Percentiles rank a stretch among this genome's conserved stretches.
These are phyloP conservation scores for Fusarium temperatum DNA, from an alignment of 2,329 filamentous ascomycete species.

Conservation along the genomic window DNA sequence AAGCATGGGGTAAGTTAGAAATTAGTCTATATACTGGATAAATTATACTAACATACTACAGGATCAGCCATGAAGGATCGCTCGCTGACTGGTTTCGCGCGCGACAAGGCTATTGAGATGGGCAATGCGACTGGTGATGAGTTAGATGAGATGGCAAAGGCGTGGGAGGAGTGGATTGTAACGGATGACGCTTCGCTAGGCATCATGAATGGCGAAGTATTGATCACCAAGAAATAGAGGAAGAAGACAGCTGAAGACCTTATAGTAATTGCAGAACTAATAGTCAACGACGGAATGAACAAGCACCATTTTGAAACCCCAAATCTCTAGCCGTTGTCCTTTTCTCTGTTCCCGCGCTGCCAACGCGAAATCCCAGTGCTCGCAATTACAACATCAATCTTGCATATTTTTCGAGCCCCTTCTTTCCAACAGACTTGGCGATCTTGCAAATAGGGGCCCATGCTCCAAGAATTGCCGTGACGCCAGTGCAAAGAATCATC, in stretches of 20 bases:
- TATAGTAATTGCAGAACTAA: not conserved
- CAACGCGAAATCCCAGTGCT: not conserved
- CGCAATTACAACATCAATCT: constrained; percentile 57
- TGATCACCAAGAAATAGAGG: constrained; percentile 35
- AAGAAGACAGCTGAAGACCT: not conserved
- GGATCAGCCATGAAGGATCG: constrained; percentile 41
- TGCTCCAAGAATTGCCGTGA: constrained; percentile 45
- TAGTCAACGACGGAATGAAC: not conserved
- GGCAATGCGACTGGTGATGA: constrained; percentile 38
- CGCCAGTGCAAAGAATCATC: constrained; percentile 46
- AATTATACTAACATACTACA: constrained; percentile 14
- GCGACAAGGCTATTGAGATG: constrained; percentile 38
- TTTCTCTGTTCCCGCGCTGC: not conserved
- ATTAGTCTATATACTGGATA: accelerated
- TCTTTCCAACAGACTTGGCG: constrained; percentile 41
- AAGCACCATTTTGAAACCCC: not conserved
- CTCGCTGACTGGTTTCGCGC: constrained; percentile 36
- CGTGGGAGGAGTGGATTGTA: constrained; percentile 42
- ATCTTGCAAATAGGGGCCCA: constrained; percentile 51
- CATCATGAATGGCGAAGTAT: constrained; percentile 43
- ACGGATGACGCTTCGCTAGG: constrained; percentile 43
- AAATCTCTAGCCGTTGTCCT: no score
- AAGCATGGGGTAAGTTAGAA: constrained; percentile 39
- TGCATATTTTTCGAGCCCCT: not conserved
- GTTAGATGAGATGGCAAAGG: constrained; percentile 41